These are phyloP conservation scores for Colletotrichum aenigma DNA, from an alignment of 2,329 filamentous ascomycete genomes.

Conservation along the genomic window DNA sequence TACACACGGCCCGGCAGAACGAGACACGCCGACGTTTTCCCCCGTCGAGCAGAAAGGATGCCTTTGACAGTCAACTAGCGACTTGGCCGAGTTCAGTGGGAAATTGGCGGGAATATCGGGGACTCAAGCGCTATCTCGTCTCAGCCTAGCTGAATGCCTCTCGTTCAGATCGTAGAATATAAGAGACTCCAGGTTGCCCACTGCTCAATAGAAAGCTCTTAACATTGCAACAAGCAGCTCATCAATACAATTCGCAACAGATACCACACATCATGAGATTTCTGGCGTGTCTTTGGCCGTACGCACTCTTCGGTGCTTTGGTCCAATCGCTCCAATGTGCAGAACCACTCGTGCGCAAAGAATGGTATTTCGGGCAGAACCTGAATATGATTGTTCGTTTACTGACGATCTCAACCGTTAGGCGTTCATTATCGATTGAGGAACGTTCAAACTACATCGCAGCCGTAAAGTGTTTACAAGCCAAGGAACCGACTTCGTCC, in stretches of 20 bases:
- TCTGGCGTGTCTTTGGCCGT: not conserved
- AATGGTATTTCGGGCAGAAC: not conserved
- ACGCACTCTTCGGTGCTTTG: not conserved
- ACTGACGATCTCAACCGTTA: not conserved
- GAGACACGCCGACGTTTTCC: not conserved
- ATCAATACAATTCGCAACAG: not conserved
- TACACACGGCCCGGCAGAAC: not conserved
- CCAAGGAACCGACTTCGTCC: not conserved
- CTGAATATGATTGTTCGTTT: not conserved
- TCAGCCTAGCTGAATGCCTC: accelerated
- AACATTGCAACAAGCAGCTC: not conserved
- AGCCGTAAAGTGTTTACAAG: not conserved
- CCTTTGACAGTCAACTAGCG: not conserved
- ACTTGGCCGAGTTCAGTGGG: not conserved
- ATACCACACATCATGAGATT: not conserved
- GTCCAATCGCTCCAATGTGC: not conserved
- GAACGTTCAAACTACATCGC: not conserved
- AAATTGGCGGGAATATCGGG: not conserved
- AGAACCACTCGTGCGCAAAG: not conserved
- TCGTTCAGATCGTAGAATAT: not conserved
- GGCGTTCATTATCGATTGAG: not conserved
- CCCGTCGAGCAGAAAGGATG: not conserved
- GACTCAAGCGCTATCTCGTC: not conserved
- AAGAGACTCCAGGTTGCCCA: not conserved
- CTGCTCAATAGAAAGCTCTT: not conserved